These are phyloP conservation scores for Euphorbia schlechtendalii DNA, from an alignment of 441 rosid species.

Conservation along the genomic window DNA sequence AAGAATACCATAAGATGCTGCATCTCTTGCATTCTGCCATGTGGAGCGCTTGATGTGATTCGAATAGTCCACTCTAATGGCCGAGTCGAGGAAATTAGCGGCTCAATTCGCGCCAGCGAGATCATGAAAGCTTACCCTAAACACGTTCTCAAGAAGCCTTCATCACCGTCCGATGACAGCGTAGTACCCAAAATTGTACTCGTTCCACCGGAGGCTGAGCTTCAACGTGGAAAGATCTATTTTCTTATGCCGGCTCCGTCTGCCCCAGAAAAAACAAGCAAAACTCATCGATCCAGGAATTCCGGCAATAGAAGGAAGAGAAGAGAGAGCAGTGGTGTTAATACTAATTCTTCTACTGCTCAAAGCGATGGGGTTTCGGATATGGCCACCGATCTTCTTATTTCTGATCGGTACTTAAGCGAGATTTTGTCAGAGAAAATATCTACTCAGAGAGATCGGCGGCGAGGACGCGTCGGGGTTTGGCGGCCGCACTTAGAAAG, in stretches of 20 bases:
- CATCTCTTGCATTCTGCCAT: conserved; percentile 94
- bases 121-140: conserved; percentile 80
- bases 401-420: conserved; percentile 74
- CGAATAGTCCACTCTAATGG: conserved; percentile 87
- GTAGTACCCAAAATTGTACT: conserved; percentile 65
- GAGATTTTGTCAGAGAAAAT: conserved; percentile 81
- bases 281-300: conserved; percentile 26
- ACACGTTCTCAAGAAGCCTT: conserved; percentile 78
- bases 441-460: conserved; percentile 63
- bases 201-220: conserved; percentile 87
- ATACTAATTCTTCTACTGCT: background rate
- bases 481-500: conserved; percentile 97
- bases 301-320: conserved; percentile 34
- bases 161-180: conserved; percentile 45
- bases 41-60: conserved; percentile 91
- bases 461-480: conserved; percentile 78
- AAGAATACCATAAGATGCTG: conserved; percentile 84
- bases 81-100: conserved; percentile 84
- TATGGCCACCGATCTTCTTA: conserved; percentile 28
- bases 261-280: conserved; percentile 22
- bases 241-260: conserved; percentile 74
- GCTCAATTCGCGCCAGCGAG: conserved; percentile 66
- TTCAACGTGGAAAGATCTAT: conserved; percentile 89
- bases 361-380: conserved; percentile 21
- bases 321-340: conserved; percentile 16